Percentiles rank a stretch among this genome's conserved stretches.
Evolutionary conservation across 2,329 filamentous ascomycete genomes (phyloP).

Genomic region (Xylaria sp.): DNA sequence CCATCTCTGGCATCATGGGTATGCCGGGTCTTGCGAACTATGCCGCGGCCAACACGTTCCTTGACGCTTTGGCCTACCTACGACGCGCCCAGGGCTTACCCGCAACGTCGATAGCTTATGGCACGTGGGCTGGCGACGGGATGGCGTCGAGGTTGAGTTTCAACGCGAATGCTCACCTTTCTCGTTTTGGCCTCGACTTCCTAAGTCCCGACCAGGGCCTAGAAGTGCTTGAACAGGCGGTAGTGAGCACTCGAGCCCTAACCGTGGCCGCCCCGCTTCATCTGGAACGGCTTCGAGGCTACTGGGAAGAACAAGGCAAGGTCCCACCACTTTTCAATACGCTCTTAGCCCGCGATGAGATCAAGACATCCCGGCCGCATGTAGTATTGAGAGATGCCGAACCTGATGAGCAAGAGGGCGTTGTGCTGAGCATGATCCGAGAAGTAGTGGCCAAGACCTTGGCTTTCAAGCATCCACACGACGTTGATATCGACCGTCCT

Average conservation of each 20-base stretch:
- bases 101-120: conserved; percentile 47
- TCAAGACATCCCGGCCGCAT: too few relatives aligned
- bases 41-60: conserved; percentile 45
- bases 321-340: conserved; percentile 39
- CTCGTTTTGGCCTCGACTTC: conserved; percentile 43
- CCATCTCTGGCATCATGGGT: conserved; percentile 47
- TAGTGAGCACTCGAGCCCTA: conserved; percentile 36
- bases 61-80: conserved; percentile 43
- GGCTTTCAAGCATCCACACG: conserved; percentile 38
- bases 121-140: conserved; percentile 46
- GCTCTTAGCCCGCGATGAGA: conserved; percentile 36
- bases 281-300: conserved; percentile 40
- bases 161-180: conserved; percentile 40
- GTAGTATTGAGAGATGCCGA: conserved; percentile 35
- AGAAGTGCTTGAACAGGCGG: conserved; percentile 40
- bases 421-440: conserved; percentile 43
- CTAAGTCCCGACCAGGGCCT: conserved; percentile 40
- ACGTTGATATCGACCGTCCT: conserved; percentile 42
- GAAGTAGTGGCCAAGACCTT: conserved; percentile 44
- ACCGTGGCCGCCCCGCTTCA: conserved; percentile 46
- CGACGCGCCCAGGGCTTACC: conserved; percentile 41
- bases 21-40: conserved; percentile 45
- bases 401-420: conserved; percentile 37
- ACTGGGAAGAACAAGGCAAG: conserved; percentile 40
- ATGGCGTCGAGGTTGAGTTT: conserved; percentile 43